Base-by-base conservation (phyloP, 202 grass and related monocot genomes). In the Saccharum hybrid region DNA sequence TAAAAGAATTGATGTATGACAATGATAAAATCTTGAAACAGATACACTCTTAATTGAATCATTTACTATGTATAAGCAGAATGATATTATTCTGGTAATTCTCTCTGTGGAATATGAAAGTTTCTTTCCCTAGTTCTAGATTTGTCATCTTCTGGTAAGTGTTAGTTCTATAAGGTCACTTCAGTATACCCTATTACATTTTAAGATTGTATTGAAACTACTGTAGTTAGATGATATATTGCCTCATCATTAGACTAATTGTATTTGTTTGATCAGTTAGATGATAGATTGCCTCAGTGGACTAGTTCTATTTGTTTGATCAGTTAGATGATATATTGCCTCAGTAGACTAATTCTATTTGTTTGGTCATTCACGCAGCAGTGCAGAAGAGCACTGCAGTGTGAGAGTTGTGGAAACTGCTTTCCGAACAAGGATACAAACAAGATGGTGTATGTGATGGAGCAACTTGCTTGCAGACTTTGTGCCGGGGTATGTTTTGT, bases 331-430 rank as follows among this genome's bases (percentile, higher is more conserved):
- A 86, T 74, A 13, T 23, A 22, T 78, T 84, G 10, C 46, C 11
- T 19, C 39, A 78, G 16, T 84, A 76, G 69, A 83, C 42, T 96
- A 62, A 91, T 60, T 82, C 8, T 68, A 8, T 91, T 86, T 89
- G 36, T 34, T 21, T 63, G 31, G 48, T 41, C 15, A 10, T 87
- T 74, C 83, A 69, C 74, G 71, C 75, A 96, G 90, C 63, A 38
- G 60, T 85, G 77, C 67, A 89, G 80, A 85, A 84, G 77, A 86
- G 86, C 73, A 77, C 67, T 84, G n/a, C 82, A 90, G 63, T 96
- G 90, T 84, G 88, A 97, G 78, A 85, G 81, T 89, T 97, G 94
- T 88, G 91, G 88, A 41, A 83, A 87, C 66, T 91, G 81, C 75
- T 88, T 91, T 83, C 86, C 89, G 67, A 68, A 72, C 71, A 92